A percentile compares a stretch with the other conserved stretches of the same genome.
These are phyloP conservation scores for Clonostachys solani DNA, from an alignment of 2,329 filamentous ascomycete genomes.

Conservation along the genomic window DNA sequence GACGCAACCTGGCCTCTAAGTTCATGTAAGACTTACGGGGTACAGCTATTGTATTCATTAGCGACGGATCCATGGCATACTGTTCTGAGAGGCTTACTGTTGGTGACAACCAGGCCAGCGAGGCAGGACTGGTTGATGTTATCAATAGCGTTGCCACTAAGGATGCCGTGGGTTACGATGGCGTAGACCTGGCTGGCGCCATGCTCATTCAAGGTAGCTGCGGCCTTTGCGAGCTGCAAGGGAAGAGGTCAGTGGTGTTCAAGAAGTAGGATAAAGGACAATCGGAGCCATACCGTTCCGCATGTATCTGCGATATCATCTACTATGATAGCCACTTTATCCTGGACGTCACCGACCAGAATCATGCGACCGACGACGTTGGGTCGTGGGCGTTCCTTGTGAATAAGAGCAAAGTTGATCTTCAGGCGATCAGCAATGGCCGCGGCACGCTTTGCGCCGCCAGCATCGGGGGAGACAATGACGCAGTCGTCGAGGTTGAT, in stretches of 20 bases:
- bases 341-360: slow-evolving; percentile 88
- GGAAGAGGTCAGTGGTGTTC: slow-evolving; percentile 4
- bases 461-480: slow-evolving; percentile 92
- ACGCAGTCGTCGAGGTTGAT: slow-evolving; percentile 78
- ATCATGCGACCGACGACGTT: slow-evolving; percentile 91
- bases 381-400: slow-evolving; percentile 84
- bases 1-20: too few relatives aligned
- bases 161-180: slow-evolving; percentile 91
- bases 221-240: slow-evolving; percentile 65
- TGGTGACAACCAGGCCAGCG: slow-evolving; percentile 80
- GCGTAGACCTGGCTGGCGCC: slow-evolving; percentile 86
- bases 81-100: slow-evolving; percentile 44
- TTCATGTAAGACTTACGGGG: slow-evolving; percentile 23
- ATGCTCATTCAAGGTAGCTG: slow-evolving; percentile 81
- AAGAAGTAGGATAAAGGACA: not conserved
- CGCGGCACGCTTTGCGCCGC: slow-evolving; percentile 90
- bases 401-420: slow-evolving; percentile 87
- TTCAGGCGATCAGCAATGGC: slow-evolving; percentile 91
- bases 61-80: slow-evolving; percentile 11
- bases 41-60: not conserved
- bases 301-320: slow-evolving; percentile 98
- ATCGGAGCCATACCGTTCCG: slow-evolving; percentile 53
- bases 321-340: slow-evolving; percentile 91
- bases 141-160: slow-evolving; percentile 84
- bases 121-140: slow-evolving; percentile 76